Evolutionary conservation across 2,329 filamentous ascomycete genomes (phyloP).

Genomic region (Sclerotinia borealis): DNA sequence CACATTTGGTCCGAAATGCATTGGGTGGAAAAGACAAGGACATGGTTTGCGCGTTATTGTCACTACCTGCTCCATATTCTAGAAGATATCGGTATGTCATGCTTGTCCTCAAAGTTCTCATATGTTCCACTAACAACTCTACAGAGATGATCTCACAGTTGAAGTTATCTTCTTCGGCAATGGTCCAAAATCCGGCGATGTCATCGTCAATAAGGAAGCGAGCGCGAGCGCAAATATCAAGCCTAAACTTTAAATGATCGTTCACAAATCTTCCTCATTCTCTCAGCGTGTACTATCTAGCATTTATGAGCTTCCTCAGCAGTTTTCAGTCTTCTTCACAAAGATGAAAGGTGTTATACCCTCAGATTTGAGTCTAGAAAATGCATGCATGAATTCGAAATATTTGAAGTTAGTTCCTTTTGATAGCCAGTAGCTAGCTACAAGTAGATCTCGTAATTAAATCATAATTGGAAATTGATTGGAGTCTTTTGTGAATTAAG

Average conservation of each 20-base stretch:
- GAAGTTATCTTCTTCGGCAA: slow-evolving; percentile 98
- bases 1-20: slow-evolving; percentile 90
- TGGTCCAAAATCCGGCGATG: slow-evolving; percentile 66
- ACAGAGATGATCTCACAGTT: slow-evolving; percentile 87
- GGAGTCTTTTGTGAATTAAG: no score
- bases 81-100: slow-evolving; percentile 75
- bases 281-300: neutral
- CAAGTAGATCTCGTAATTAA: neutral
- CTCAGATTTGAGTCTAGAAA: neutral
- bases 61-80: slow-evolving; percentile 84
- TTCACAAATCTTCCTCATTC: neutral
- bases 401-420: neutral
- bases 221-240: slow-evolving; percentile 47
- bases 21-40: slow-evolving; percentile 90
- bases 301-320: neutral
- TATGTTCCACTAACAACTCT: slow-evolving; percentile 14
- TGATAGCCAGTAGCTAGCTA: no score
- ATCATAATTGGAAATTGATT: no score
- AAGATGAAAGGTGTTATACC: slow-evolving; percentile 1
- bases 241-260: slow-evolving; percentile 27
- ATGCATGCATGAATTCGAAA: neutral
- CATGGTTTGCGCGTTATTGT: slow-evolving; percentile 87
- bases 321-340: no score
- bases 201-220: slow-evolving; percentile 81
- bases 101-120: neutral